These are phyloP conservation scores for Tillandsia leiboldiana DNA, from an alignment of 176 grass and related monocot genomes.

Conservation along the genomic window DNA sequence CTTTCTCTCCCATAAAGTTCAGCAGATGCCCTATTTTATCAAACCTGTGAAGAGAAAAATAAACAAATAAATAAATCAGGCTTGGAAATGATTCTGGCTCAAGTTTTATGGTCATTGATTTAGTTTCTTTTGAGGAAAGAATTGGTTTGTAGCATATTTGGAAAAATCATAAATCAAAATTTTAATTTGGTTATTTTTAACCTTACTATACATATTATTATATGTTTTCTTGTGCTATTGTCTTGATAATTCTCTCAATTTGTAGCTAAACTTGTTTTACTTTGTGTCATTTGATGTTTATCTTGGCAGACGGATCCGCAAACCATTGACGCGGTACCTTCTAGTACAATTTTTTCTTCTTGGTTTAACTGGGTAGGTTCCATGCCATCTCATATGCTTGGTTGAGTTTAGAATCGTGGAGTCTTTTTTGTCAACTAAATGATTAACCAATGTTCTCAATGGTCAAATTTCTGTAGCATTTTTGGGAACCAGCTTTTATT, in stretches of 20 bases:
- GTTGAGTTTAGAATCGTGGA: not conserved
- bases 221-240: not conserved
- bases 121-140: no score
- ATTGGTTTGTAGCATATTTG: no score
- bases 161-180: not conserved
- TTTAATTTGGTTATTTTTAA: not conserved
- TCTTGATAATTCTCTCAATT: not conserved
- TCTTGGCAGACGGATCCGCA: slow-evolving; percentile 35
- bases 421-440: not conserved
- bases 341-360: slow-evolving; percentile 64
- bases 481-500: slow-evolving; percentile 94
- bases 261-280: slow-evolving; percentile 1
- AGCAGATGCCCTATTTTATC: no score
- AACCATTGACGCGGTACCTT: slow-evolving; percentile 45
- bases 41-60: no score
- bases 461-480: slow-evolving; percentile 34
- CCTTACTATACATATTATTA: not conserved
- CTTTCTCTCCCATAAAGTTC: no score
- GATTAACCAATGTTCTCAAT: not conserved
- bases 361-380: slow-evolving; percentile 63
- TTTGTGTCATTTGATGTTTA: not conserved
- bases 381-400: not conserved
- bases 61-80: no score
- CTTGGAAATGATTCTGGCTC: no score
- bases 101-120: no score